Conservation (phyloP, 2,329 filamentous ascomycete genomes). For the Mariannaea sp. region DNA sequence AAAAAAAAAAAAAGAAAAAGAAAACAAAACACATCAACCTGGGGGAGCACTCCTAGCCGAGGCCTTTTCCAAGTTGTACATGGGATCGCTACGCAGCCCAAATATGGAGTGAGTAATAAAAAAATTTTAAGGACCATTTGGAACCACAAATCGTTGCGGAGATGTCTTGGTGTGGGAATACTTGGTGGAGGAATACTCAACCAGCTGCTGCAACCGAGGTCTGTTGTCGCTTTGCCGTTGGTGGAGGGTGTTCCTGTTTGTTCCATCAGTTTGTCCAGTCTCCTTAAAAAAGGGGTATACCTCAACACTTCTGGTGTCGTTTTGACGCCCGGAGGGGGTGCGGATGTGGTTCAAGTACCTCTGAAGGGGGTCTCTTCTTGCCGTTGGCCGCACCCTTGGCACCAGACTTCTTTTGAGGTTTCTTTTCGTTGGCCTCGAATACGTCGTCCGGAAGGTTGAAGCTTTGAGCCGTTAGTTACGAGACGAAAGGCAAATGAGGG, state of each 20-base stretch:
- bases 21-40: too few relatives aligned
- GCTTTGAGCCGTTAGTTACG: slow-evolving; percentile 52
- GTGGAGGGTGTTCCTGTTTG: slow-evolving; percentile 46
- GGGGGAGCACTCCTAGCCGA: slow-evolving; percentile 14
- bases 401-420: slow-evolving; percentile 63
- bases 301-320: slow-evolving; percentile 14
- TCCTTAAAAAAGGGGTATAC: slow-evolving; percentile 5
- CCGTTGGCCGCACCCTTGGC: slow-evolving; percentile 46
- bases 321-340: slow-evolving; percentile 19
- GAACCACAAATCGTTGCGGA: slow-evolving; percentile 17
- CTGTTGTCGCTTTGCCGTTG: slow-evolving; percentile 50
- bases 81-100: slow-evolving; percentile 16
- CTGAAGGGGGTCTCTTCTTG: slow-evolving; percentile 56
- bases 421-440: slow-evolving; percentile 78
- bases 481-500: neutral
- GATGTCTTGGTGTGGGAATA: slow-evolving; percentile 11
- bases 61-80: slow-evolving; percentile 22
- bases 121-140: too few relatives aligned
- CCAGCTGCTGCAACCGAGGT: slow-evolving; percentile 49
- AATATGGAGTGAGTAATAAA: slow-evolving; percentile 13
- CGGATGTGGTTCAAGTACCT: slow-evolving; percentile 45
- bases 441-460: slow-evolving; percentile 89
- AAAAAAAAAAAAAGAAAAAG: too few relatives aligned
- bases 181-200: slow-evolving; percentile 32
- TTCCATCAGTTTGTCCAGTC: slow-evolving; percentile 35